Base-by-base conservation (phyloP, 441 rosid species). In the Adansonia grandidieri region DNA sequence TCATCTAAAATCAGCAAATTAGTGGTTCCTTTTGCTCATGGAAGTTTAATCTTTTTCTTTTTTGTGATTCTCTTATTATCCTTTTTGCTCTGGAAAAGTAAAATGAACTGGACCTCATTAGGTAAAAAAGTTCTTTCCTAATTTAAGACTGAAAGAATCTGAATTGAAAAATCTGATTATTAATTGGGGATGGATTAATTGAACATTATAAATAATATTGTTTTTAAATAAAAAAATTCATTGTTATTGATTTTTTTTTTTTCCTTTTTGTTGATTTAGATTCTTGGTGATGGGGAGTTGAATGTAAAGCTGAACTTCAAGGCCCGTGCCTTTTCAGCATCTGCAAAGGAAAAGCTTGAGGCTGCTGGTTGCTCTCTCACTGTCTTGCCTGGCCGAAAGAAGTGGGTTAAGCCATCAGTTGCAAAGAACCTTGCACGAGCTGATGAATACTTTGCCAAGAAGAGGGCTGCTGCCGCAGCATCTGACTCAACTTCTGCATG, bases 271-370 rank as follows among this genome's bases (percentile, higher is more conserved):
- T 60, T 61, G 32, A 32, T 83, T 37, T 83, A 93, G 98, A 88
- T 95, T 89, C 85, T 95, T 14, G 98, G 96, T 15, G 84, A 86
- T 0, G 94, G 98, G 47, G 95, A 93, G 76, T 82, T 95, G 61
- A 90, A 87, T 17, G 75, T 85, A 77, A 91, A 93, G 90, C 89
- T 93, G 84, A 87, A 76, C 70, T 71, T 93, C 64, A 89, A 92
- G 82, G 98, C 97, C 50, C 90, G 96, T 0, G 90, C 93, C 32
- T 89, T 91, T 76, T 93, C 94, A 51, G 77, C 89, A 76, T 74
- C 91, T 67, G 97, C 98, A 1, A 95, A 87, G 80, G 96, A 92
- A 84, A 95, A 95, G 88, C 93, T 95, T n/a, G 93, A 91, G 83
- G 88, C 93, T 65, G 88, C 85, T 13, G 98, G 96, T 37, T 93